These are phyloP conservation scores for Kluyveromyces dobzhanskii DNA, from an alignment of 805 yeast genomes.

Conservation along the genomic window DNA sequence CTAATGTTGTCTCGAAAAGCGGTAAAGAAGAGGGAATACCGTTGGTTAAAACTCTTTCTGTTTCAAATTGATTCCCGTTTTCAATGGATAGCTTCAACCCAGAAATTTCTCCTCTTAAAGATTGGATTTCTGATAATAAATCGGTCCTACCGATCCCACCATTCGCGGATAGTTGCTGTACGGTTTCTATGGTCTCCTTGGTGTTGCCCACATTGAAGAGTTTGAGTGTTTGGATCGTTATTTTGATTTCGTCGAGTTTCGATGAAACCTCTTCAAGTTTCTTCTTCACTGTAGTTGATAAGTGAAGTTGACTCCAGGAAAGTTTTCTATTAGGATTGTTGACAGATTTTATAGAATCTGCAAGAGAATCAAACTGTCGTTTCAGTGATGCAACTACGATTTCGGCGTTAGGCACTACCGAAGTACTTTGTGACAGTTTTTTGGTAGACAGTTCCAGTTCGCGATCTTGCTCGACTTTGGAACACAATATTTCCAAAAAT, in stretches of 20 bases:
- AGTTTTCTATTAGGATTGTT: conserved; percentile 11
- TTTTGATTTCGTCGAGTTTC: conserved; percentile 12
- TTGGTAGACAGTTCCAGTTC: too few relatives aligned
- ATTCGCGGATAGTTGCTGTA: conserved; percentile 10
- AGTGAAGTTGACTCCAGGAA: conserved; percentile 16
- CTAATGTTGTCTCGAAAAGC: conserved; percentile 19
- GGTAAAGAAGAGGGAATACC: not conserved
- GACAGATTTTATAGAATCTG: conserved; percentile 6
- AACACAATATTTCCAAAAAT: conserved; percentile 6
- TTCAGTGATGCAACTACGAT: conserved; percentile 3
- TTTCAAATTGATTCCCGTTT: not conserved
- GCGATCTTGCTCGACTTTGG: not conserved
- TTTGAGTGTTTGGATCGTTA: conserved; percentile 16
- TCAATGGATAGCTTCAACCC: conserved; percentile 9
- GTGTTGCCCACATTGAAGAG: conserved; percentile 10
- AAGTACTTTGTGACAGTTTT: not conserved
- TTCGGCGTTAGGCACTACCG: not conserved
- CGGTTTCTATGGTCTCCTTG: conserved; percentile 12
- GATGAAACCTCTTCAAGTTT: conserved; percentile 14
- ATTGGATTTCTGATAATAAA: conserved; percentile 16
- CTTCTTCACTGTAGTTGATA: conserved; percentile 16
- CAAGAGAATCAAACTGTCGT: conserved; percentile 8
- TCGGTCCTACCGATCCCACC: conserved; percentile 14
- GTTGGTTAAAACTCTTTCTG: not conserved
- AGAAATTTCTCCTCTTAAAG: conserved; percentile 17